phyloP scores from a whole-genome alignment of 129 eudicot genomes.

The Solidago caesia region DNA sequence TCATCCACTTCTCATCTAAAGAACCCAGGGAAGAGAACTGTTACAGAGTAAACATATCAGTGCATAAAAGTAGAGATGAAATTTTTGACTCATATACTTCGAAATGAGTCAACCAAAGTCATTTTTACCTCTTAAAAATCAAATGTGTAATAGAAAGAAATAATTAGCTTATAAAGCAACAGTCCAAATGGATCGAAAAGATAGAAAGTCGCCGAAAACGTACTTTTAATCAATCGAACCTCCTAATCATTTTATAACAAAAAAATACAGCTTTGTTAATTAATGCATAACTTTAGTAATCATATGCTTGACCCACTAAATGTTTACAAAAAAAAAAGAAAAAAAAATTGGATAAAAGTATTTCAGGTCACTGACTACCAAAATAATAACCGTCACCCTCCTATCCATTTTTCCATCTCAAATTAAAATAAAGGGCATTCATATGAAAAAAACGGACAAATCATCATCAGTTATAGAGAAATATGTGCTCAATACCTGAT shows the following conservation, averaged over 20 bases:
- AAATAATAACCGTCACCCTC: too few relatives aligned
- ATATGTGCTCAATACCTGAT: constrained; percentile 60
- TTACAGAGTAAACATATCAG: constrained; percentile 17
- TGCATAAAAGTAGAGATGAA: not conserved
- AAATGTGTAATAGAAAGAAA: not conserved
- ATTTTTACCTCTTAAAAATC: not conserved
- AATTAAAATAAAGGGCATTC: not conserved
- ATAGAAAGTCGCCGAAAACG: not conserved
- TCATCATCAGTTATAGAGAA: not conserved
- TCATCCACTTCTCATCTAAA: constrained; percentile 99
- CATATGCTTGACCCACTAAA: too few relatives aligned
- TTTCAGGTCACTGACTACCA: too few relatives aligned
- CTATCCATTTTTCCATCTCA: not conserved
- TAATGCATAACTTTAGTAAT: too few relatives aligned
- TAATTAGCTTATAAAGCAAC: not conserved
- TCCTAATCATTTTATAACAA: too few relatives aligned
- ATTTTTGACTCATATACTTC: not conserved
- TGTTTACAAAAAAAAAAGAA: too few relatives aligned
- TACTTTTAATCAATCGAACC: too few relatives aligned
- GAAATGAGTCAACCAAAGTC: not conserved
- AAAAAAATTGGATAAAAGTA: too few relatives aligned
- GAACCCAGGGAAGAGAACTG: constrained; percentile 98
- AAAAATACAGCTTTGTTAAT: too few relatives aligned
- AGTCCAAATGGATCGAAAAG: not conserved
- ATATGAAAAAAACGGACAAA: not conserved